Conservation (phyloP, 1,284 basidiomycete genomes). For the Ganoderma meredithae region DNA sequence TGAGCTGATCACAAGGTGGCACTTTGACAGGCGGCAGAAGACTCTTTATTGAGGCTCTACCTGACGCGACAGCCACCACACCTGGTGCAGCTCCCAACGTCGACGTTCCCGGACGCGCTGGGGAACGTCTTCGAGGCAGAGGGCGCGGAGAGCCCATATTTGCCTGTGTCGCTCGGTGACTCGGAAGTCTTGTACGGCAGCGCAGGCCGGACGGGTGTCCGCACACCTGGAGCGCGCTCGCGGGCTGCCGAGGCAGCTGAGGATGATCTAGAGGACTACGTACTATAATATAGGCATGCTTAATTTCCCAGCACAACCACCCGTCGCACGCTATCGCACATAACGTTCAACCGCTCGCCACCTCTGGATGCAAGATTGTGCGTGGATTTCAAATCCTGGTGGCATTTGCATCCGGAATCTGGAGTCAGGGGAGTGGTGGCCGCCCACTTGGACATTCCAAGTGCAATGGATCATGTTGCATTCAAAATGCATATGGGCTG, state of each 20-base stretch:
- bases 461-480: too few relatives aligned
- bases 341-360: not conserved
- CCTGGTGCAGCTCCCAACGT: conserved; percentile 70
- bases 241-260: conserved; percentile 31
- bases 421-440: not conserved
- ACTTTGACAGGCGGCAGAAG: conserved; percentile 75
- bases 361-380: not conserved
- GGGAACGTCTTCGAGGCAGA: conserved; percentile 54
- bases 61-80: conserved; percentile 78
- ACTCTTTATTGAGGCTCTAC: conserved; percentile 83
- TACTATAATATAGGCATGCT: conserved; percentile 39
- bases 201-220: conserved; percentile 52
- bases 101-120: conserved; percentile 64
- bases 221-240: conserved; percentile 38
- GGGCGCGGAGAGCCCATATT: conserved; percentile 52
- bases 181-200: conserved; percentile 75
- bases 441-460: not conserved
- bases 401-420: not conserved
- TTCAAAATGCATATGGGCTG: not conserved
- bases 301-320: conserved; percentile 22
- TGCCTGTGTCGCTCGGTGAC: conserved; percentile 61
- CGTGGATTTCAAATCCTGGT: not conserved
- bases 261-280: conserved; percentile 36
- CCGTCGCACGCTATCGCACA: conserved; percentile 1
- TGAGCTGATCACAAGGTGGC: conserved; percentile 18